Percentiles rank a stretch among this genome's conserved stretches.
Evolutionary conservation across 1,139 yeast species (phyloP).

Genomic region (Meyerozyma sp.): DNA sequence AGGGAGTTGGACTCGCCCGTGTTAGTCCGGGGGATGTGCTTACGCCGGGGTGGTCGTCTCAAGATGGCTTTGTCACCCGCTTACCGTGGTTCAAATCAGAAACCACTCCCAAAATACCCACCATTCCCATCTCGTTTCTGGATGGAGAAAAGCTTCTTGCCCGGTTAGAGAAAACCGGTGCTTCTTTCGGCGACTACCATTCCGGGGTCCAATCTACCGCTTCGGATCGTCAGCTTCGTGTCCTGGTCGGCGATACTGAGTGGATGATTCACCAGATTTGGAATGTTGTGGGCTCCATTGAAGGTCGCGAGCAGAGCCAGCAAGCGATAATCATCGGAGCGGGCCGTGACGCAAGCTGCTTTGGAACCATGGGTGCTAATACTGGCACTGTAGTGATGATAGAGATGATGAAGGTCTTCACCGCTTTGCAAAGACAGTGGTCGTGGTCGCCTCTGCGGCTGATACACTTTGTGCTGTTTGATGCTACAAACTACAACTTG

Average conservation of each 20-base stretch:
- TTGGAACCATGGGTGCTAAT: conserved; percentile 68
- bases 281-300: conserved; percentile 74
- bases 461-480: conserved; percentile 81
- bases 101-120: conserved; percentile 65
- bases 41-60: conserved; percentile 71
- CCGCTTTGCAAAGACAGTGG: conserved; percentile 57
- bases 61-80: conserved; percentile 32
- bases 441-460: conserved; percentile 85
- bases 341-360: conserved; percentile 71
- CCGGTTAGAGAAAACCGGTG: conserved; percentile 45
- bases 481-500: conserved; percentile 73
- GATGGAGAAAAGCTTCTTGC: conserved; percentile 55
- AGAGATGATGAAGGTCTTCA: conserved; percentile 66
- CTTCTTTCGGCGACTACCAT: conserved; percentile 21
- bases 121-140: conserved; percentile 68
- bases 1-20: conserved; percentile 62
- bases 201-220: conserved; percentile 19
- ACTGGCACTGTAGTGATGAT: conserved; percentile 74
- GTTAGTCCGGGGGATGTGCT: conserved; percentile 73
- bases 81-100: conserved; percentile 44
- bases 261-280: conserved; percentile 66
- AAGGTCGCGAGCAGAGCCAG: conserved; percentile 76
- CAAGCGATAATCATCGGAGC: conserved; percentile 80
- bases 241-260: conserved; percentile 41
- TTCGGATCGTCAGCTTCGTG: conserved; percentile 14